These are phyloP conservation scores for Cyberlindnera misumaiensis DNA, from an alignment of 805 yeast species.

Conservation along the genomic window DNA sequence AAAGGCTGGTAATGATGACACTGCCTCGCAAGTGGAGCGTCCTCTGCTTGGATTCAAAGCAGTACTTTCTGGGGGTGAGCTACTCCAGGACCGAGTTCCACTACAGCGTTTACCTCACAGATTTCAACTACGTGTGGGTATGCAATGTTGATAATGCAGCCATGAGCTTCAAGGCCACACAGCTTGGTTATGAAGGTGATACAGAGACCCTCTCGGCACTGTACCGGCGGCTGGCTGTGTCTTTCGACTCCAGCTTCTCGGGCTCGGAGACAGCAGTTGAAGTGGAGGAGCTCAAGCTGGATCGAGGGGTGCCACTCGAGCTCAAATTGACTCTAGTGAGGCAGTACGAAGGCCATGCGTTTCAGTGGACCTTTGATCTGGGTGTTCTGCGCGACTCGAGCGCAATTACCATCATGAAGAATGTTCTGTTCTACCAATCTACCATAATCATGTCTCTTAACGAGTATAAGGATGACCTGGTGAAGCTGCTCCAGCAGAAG, in stretches of 20 bases:
- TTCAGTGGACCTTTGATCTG: conserved; percentile 20
- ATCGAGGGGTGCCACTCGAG: conserved; percentile 15
- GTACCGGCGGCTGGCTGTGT: conserved; percentile 7
- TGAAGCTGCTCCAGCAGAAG: conserved; percentile 20
- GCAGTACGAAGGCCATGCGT: conserved; percentile 4
- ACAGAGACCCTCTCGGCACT: conserved; percentile 7
- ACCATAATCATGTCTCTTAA: conserved; percentile 15
- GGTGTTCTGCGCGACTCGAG: conserved; percentile 17
- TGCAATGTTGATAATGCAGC: conserved; percentile 13
- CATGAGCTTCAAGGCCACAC: conserved; percentile 12
- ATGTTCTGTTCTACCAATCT: conserved; percentile 17
- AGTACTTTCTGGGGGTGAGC: conserved; percentile 16
- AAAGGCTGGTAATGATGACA: conserved; percentile 7
- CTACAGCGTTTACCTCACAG: conserved; percentile 17
- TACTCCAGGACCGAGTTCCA: conserved; percentile 8
- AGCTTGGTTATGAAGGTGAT: conserved; percentile 11
- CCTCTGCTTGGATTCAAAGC: conserved; percentile 5
- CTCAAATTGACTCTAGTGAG: conserved; percentile 12
- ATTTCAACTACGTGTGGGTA: conserved; percentile 20
- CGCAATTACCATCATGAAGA: conserved; percentile 17
- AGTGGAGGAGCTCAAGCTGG: conserved; percentile 7
- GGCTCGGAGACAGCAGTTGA: conserved; percentile 7
- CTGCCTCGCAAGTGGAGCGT: conserved; percentile 20
- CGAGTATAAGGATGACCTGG: conserved; percentile 16
- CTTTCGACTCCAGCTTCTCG: conserved; percentile 13